Evolutionary conservation across 2,329 filamentous ascomycete species (phyloP), one percentile per base, ranked within the genome.

Genomic region (Grosmannia clavigera): DNA sequence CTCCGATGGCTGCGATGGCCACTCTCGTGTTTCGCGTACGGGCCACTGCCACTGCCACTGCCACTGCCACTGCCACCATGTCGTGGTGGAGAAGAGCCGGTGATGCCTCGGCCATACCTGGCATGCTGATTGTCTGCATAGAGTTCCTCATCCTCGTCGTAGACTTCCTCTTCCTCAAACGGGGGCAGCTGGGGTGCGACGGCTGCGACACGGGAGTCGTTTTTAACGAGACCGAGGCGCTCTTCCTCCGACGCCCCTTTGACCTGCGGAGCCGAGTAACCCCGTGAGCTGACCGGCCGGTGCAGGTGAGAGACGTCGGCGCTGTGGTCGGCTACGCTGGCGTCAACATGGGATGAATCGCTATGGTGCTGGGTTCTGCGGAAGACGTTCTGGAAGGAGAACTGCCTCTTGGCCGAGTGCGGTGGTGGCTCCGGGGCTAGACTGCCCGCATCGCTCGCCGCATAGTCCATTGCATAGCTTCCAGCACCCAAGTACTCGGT

Each of bases 351-450:
- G 9, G 58, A 31, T 27, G 55, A 60, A 9, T 61, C 61, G 31
- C 62, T 65, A 9, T 31, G 64, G 56, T 67, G 64, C 65, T 76
- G 77, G 65, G 78, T 74, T 57, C 85, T 80, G 62, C 76, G 76
- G 72, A 96, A 94, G 58, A 96, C 84, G 65, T 88, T 90, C 65
- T 92, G 87, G 77, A 97, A 97, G 22, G 89, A 95, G 74, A 97
- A 99, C 69, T 96, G 90, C 62, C 92, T 81, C 65, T 77, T 81
- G 12, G 87, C 80, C 71, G 53, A 73, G 61, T 82, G 82, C 3
- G 79, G 83, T 5, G 84, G 84, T 1, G 85, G 85, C 3, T 81
- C 79, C 0, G 86, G 85, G 1, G 83, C 78, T 3, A 57, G 74
- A 25, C 69, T 72, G 66, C 69, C 72, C 62, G 72, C 73, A 61